These are phyloP conservation scores for Trypanosoma scelopori DNA, from an alignment of 208 protist species.

Conservation along the genomic window DNA sequence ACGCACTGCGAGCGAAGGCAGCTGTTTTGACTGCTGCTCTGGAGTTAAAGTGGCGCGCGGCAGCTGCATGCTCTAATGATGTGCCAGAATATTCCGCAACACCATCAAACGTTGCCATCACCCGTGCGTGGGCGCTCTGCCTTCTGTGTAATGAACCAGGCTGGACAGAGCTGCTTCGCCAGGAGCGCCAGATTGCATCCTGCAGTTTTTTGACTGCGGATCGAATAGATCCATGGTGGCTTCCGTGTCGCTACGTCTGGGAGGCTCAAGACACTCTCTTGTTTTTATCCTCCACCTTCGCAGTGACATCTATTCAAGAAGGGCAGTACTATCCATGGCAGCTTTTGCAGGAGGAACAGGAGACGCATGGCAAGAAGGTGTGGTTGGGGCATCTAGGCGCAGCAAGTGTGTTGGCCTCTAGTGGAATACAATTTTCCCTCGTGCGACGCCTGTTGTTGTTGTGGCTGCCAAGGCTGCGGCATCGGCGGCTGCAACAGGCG, in stretches of 20 bases:
- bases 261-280: conserved; percentile 19
- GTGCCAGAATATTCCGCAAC: not conserved
- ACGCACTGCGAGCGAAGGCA: conserved; percentile 17
- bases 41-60: conserved; percentile 12
- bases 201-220: not conserved
- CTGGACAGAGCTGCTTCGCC: conserved; percentile 22
- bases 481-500: too few relatives aligned
- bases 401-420: conserved; percentile 2
- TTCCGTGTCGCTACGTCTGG: conserved; percentile 10
- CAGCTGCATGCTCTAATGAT: not conserved
- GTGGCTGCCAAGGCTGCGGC: too few relatives aligned
- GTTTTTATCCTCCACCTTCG: conserved; percentile 25
- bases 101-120: conserved; percentile 1
- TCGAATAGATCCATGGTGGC: conserved; percentile 7
- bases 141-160: conserved; percentile 14
- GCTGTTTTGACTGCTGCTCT: conserved; percentile 18
- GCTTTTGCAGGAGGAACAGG: conserved; percentile 4
- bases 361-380: too few relatives aligned
- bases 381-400: not conserved
- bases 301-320: conserved; percentile 12
- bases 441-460: conserved; percentile 5
- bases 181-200: conserved; percentile 22
- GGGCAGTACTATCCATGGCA: conserved; percentile 13
- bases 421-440: conserved; percentile 21
- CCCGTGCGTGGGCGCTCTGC: conserved; percentile 26